Base-by-base conservation (phyloP, 768 basidiomycete species). In the Pisolithus marmoratus region DNA sequence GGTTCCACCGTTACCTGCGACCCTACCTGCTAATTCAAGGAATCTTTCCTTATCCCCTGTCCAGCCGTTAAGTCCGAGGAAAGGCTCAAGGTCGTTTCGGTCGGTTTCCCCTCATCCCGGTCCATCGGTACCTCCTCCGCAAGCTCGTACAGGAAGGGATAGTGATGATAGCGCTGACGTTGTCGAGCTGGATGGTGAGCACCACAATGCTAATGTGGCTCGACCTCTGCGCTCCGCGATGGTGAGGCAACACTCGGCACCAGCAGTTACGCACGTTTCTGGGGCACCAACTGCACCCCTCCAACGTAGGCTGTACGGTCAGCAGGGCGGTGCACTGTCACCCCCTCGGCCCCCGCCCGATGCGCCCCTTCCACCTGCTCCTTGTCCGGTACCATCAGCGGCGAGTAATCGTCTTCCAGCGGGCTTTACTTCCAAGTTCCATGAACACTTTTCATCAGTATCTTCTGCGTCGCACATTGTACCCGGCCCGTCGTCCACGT, bases 391-490 rank as follows among this genome's bases (percentile, higher is more conserved):
- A 1, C 19, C 19, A 5, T 43, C 48, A 8, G 49, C 29, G 41
- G 24, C 43, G 6, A 52, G 41, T 3, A 43, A 54, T 29, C 55
- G 55, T 8, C 60, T 59, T 5, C 58, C 59, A 2, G 24, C 59
- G 2, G 45, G 27, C 19, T 19, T 53, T 5, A 44, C 53, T 29
- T 68, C 66, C 5, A 67, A 69, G 45, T 67, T 69, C 58, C 66
- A 68, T 38, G 68, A 67, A 20, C 68, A 70, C 37, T 52, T 67
- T 41, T 63, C 66, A 19, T 67, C 66, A 1, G 52, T 66, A 5
- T 66, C 66, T 3, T 65, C 60, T 2, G 47, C 60, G 26, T 58
- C 63, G 20, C 53, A 53, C 9, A 34, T 43, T 31, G 37, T 56
- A 27, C 50, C 58, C 6, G 48, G 53, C 8, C 48, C 26, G 11